Percentiles rank a stretch among this genome's conserved stretches.
Conservation (phyloP, 1,284 basidiomycete species). For the Inonotus obliquus region DNA sequence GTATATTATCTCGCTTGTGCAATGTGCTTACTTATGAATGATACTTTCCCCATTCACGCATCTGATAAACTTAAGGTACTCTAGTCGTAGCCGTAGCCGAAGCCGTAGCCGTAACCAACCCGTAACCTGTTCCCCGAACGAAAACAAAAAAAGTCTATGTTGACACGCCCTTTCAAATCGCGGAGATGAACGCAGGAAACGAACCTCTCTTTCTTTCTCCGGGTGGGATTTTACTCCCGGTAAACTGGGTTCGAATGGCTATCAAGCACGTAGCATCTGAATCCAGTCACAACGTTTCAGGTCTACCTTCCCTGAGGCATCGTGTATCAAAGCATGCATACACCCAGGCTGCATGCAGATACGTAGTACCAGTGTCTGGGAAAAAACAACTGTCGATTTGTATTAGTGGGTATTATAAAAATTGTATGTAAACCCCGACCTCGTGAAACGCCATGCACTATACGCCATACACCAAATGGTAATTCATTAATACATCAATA, state of each 20-base stretch:
- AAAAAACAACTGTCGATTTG: background rate
- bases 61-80: too few species aligned
- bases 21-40: too few species aligned
- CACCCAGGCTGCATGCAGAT: too few species aligned
- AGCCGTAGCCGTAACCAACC: too few species aligned
- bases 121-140: background rate
- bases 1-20: background rate
- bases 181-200: background rate
- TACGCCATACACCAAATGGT: too few species aligned
- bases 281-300: background rate
- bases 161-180: background rate
- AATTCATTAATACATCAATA: too few species aligned
- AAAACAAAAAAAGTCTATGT: background rate
- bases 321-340: constrained; percentile 3
- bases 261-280: background rate
- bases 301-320: background rate
- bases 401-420: background rate
- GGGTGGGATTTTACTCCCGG: background rate
- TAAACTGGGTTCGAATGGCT: background rate
- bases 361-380: too few species aligned
- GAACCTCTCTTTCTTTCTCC: background rate
- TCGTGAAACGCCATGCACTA: too few species aligned
- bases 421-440: background rate
- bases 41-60: too few species aligned
- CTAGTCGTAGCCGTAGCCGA: too few species aligned